phyloP scores from a whole-genome alignment of 2,329 filamentous ascomycete genomes.

The Apiospora rasikravindrae region DNA sequence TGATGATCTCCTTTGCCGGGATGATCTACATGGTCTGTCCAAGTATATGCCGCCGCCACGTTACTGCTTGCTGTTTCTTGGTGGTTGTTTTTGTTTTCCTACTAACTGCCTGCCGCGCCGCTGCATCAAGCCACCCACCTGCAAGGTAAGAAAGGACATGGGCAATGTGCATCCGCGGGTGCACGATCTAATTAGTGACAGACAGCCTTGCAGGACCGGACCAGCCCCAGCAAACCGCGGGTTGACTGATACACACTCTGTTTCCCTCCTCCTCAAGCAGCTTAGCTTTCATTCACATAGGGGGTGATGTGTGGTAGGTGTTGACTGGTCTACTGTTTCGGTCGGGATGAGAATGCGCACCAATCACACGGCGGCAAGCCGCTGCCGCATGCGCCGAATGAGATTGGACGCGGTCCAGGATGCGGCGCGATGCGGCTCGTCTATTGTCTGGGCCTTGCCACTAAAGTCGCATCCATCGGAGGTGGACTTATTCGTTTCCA shows the following conservation, averaged over 20 bases:
- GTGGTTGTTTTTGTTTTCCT: background rate
- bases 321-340: background rate
- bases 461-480: background rate
- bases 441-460: background rate
- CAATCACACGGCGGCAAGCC: constrained; percentile 7
- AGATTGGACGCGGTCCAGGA: background rate
- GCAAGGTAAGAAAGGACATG: background rate
- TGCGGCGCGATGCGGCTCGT: constrained; percentile 6
- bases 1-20: background rate
- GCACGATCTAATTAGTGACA: background rate
- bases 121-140: background rate
- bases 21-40: background rate
- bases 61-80: background rate
- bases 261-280: background rate
- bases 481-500: background rate
- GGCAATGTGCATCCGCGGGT: background rate
- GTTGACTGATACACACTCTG: background rate
- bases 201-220: constrained; percentile 5
- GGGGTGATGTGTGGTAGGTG: background rate
- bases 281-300: background rate
- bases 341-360: constrained; percentile 8
- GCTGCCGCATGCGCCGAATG: background rate
- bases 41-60: background rate
- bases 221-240: background rate
- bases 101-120: background rate